These are phyloP conservation scores for Ganoderma resinaceum DNA, from an alignment of 1,284 basidiomycete genomes.

Conservation along the genomic window DNA sequence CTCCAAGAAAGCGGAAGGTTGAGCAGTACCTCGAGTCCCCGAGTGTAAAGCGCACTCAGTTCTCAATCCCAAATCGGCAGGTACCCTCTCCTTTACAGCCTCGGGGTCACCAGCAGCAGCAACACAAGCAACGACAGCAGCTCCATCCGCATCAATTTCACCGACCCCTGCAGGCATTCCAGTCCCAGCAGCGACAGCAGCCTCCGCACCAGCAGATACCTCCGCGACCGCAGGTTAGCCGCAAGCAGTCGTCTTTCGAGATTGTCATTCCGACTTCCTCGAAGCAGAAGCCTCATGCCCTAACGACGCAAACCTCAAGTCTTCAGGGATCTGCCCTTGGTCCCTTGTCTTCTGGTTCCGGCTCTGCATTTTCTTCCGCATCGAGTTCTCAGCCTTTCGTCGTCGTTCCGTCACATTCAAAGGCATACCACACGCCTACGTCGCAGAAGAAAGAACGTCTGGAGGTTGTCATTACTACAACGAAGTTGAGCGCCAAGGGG, in stretches of 20 bases:
- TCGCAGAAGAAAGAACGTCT: constrained; percentile 32
- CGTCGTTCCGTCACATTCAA: constrained; percentile 56
- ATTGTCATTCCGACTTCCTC: constrained; percentile 24
- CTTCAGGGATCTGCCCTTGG: background rate
- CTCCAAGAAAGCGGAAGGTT: constrained; percentile 59
- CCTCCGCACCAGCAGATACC: constrained; percentile 1
- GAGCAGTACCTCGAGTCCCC: constrained; percentile 48
- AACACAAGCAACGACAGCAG: background rate
- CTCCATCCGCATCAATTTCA: background rate
- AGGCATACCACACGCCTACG: constrained; percentile 55
- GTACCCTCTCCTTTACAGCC: constrained; percentile 7
- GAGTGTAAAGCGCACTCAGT: constrained; percentile 41
- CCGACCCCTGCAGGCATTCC: constrained; percentile 7
- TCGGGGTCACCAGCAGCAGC: background rate
- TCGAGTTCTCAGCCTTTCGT: constrained; percentile 60
- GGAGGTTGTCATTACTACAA: constrained; percentile 29
- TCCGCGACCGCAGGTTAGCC: constrained; percentile 1
- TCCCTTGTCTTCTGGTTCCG: constrained; percentile 5
- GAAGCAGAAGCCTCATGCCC: constrained; percentile 18
- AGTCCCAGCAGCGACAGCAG: constrained; percentile 6
- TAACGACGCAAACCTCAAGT: constrained; percentile 27
- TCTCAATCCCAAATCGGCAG: constrained; percentile 18
- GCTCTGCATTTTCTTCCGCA: background rate
- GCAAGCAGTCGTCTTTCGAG: constrained; percentile 18
- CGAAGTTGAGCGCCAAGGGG: constrained; percentile 27